These are phyloP conservation scores for Cymbidium sinense DNA, from an alignment of 106 monocot genomes.

Conservation along the genomic window DNA sequence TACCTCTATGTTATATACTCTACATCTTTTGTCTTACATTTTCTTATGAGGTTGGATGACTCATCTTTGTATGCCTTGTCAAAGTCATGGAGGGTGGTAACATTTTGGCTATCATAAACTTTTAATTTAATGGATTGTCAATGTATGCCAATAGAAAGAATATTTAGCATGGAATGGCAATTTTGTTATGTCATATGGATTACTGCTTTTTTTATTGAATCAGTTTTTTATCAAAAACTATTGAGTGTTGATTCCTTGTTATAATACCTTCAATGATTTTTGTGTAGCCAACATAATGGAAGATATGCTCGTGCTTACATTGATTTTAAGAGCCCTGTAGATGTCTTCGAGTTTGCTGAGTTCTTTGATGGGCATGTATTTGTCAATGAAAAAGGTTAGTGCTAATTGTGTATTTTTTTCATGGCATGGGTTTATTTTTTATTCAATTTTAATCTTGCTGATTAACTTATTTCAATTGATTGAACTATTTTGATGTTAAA, in stretches of 20 bases:
- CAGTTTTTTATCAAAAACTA: neutral
- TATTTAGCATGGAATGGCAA: neutral
- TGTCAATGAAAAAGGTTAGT: constrained; percentile 90
- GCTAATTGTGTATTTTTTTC: constrained; percentile 1
- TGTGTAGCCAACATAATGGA: constrained; percentile 66
- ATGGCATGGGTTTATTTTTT: neutral
- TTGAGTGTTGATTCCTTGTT: neutral
- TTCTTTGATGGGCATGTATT: constrained; percentile 83
- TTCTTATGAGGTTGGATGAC: neutral
- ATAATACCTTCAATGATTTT: neutral
- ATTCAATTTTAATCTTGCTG: neutral
- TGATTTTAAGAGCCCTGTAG: constrained; percentile 61
- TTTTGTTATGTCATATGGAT: neutral
- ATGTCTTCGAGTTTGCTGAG: constrained; percentile 84
- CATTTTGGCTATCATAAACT: neutral
- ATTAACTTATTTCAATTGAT: neutral
- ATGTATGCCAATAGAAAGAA: neutral
- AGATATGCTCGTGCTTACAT: constrained; percentile 64
- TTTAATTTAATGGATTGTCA: neutral
- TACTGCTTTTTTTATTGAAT: neutral
- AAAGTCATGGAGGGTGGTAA: neutral
- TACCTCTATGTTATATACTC: neutral
- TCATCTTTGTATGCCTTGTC: neutral
- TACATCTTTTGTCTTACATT: neutral
- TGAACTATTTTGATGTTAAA: neutral